These are phyloP conservation scores for Penicillium coffeae DNA, from an alignment of 495 filamentous ascomycete genomes.

Conservation along the genomic window DNA sequence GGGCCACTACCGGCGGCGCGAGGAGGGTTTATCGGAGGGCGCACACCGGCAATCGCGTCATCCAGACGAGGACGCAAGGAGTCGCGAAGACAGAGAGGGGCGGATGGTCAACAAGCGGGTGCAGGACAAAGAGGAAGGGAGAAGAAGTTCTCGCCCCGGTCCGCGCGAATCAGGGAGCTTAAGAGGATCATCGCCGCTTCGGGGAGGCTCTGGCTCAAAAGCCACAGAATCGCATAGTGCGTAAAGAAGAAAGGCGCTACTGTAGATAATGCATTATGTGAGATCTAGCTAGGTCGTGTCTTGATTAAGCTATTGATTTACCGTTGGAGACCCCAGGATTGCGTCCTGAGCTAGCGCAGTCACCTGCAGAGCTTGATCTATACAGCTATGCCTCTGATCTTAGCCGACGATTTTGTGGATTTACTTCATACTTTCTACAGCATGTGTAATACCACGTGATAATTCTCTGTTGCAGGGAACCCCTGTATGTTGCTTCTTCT, in stretches of 20 bases:
- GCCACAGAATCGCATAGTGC: not conserved
- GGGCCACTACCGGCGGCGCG: conserved; percentile 21
- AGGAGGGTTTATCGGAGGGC: conserved; percentile 12
- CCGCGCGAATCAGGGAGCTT: conserved; percentile 15
- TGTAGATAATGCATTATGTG: not conserved
- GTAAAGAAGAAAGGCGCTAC: not conserved
- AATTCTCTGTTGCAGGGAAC: not conserved
- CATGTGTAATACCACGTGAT: not conserved
- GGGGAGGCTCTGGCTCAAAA: conserved; percentile 3
- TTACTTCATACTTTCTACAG: no score
- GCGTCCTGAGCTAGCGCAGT: not conserved
- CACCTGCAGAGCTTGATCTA: not conserved
- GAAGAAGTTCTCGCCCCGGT: conserved; percentile 24
- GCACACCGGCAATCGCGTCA: conserved; percentile 19
- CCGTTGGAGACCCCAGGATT: not conserved
- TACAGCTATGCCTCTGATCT: not conserved
- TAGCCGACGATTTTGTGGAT: no score
- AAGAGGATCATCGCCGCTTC: conserved; percentile 19
- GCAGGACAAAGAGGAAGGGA: conserved; percentile 21
- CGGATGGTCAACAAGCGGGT: conserved; percentile 11
- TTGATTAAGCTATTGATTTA: not conserved
- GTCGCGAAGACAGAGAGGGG: conserved; percentile 11
- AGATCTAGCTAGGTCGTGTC: not conserved
- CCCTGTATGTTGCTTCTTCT: not conserved
- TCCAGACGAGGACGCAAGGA: conserved; percentile 12